phyloP scores from a whole-genome alignment of 2,329 filamentous ascomycete genomes.

The Fusarium hostae region DNA sequence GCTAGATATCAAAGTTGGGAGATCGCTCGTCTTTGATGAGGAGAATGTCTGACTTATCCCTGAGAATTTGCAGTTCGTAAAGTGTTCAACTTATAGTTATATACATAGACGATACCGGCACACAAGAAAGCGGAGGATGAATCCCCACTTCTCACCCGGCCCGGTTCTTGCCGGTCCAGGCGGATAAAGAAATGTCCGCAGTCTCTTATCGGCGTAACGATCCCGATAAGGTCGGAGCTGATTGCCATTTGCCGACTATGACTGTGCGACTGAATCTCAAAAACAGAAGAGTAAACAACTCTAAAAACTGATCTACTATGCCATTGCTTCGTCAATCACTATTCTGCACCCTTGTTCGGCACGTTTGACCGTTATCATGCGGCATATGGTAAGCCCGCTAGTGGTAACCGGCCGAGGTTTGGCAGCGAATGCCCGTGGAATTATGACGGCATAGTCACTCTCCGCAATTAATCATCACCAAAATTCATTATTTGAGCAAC shows the following conservation, averaged over 20 bases:
- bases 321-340: accelerated
- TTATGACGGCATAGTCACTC: constrained; percentile 12
- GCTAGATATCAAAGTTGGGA: accelerated
- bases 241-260: neutral
- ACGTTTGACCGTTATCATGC: neutral
- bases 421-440: neutral
- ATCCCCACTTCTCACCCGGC: neutral
- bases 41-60: accelerated
- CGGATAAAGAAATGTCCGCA: constrained; percentile 28
- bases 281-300: accelerated
- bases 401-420: neutral
- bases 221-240: neutral
- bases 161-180: neutral
- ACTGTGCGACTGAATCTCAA: accelerated
- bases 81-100: neutral
- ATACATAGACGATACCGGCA: neutral
- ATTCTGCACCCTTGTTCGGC: neutral
- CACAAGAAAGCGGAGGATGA: neutral
- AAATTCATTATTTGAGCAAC: neutral
- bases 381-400: neutral
- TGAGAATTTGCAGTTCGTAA: neutral
- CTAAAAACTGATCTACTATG: accelerated
- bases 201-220: accelerated
- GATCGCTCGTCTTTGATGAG: too few relatives aligned
- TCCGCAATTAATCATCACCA: constrained; percentile 11